Evolutionary conservation across 805 yeast species (phyloP), one percentile per base, ranked within the genome.

Genomic region (Hanseniaspora taiwanica): DNA sequence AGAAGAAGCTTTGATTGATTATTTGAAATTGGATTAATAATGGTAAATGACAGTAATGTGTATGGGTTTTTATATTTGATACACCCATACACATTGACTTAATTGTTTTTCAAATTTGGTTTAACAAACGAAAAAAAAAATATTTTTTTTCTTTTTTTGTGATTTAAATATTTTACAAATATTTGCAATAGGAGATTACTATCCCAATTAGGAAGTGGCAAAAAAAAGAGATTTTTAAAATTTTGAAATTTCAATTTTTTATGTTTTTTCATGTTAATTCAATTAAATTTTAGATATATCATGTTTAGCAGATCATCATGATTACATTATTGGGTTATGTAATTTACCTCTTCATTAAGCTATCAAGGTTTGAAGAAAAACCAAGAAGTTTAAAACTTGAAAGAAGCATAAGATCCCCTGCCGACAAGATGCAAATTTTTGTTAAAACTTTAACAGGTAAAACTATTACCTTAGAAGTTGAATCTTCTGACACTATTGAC

Each of bases 361-460:
- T n/a, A n/a, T n/a, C n/a, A 35, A 12, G 21, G 14, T 21, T 4
- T 4, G 5, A 17, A 2, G 12, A 33, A 35, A 31, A 40, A 33
- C 40, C 40, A 37, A 34, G 14, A 23, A 41, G 36, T 41, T 41
- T 29, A n/a, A n/a, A n/a, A 38, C 38, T 41, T 41, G 63, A 61
- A 58, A 57, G 63, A 59, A 59, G 64, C 64, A 59, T 46, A 42
- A 34, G 12, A 5, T 20, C 36, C 43, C 43, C 62, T 68, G 73
- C 72, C 63, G 73, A 68, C 73, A 62, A 66, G 64, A 81, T 82
- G 94, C 93, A 83, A 76, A 87, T 89, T 76, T 91, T 91, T 74
- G 97, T 91, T 72, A 91, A 89, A 76, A 89, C 98, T 74, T 79
- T 91, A 68, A 87, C 97, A 60, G 97, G 97, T 75, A 89, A 89